phyloP scores from a whole-genome alignment of 2,329 filamentous ascomycete genomes.

The Ambrosiella cleistominuta region DNA sequence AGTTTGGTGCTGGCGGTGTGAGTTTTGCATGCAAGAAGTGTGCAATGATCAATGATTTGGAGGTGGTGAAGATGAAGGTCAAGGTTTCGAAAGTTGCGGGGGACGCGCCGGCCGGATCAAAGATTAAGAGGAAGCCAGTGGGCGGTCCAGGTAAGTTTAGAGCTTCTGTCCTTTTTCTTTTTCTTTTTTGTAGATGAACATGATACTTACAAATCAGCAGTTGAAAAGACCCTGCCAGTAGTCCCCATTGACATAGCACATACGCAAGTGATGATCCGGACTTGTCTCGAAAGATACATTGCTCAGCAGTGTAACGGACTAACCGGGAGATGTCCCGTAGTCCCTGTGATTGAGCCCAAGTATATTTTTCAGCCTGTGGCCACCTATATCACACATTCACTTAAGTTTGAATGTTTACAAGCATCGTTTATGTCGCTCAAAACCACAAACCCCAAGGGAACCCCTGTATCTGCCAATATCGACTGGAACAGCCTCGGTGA shows the following conservation, averaged over 20 bases:
- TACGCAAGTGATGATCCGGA: neutral
- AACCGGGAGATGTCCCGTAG: too few species aligned
- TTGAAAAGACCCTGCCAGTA: neutral
- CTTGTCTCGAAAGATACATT: neutral
- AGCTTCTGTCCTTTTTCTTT: neutral
- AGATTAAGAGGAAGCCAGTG: neutral
- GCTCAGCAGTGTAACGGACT: neutral
- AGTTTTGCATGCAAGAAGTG: neutral
- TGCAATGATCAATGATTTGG: neutral
- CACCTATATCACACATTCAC: conserved; percentile 52
- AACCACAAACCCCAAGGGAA: neutral
- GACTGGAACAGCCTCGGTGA: conserved; percentile 54
- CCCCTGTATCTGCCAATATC: conserved; percentile 45
- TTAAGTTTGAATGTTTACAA: conserved; percentile 56
- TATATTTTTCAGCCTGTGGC: conserved; percentile 57
- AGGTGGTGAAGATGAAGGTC: neutral
- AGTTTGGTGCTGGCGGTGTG: neutral
- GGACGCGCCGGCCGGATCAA: neutral
- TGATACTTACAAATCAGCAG: neutral
- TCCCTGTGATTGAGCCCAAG: conserved; percentile 14
- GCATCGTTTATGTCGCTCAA: conserved; percentile 44
- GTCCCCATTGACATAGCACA: neutral
- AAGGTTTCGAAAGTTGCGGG: neutral
- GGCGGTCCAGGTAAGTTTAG: neutral
- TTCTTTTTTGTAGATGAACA: neutral